Evolutionary conservation across 202 grass and related monocot genomes (phyloP).

Genomic region (Musa balbisiana): DNA sequence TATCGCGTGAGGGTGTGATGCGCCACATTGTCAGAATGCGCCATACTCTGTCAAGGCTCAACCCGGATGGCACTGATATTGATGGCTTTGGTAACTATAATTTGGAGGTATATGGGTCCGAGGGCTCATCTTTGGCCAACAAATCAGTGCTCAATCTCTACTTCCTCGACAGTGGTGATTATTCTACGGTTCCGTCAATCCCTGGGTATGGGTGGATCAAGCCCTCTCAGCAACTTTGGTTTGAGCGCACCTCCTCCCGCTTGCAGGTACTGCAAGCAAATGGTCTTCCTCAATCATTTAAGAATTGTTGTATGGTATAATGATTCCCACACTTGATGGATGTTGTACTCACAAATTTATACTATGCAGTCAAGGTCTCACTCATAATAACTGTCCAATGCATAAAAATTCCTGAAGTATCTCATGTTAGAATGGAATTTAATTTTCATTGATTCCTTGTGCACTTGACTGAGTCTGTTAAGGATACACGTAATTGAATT

Average conservation of each 20-base stretch:
- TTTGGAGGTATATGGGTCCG: conserved; percentile 54
- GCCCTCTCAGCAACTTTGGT: conserved; percentile 86
- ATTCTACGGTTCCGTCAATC: conserved; percentile 64
- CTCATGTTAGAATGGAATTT: too few relatives aligned
- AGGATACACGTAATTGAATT: too few relatives aligned
- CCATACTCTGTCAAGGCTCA: conserved; percentile 61
- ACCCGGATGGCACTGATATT: conserved; percentile 58
- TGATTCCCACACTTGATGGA: too few relatives aligned
- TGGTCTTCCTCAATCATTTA: background rate
- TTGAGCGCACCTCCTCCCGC: conserved; percentile 48
- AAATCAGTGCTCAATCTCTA: conserved; percentile 96
- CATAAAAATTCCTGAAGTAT: too few relatives aligned
- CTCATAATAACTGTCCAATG: too few relatives aligned
- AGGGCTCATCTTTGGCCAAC: conserved; percentile 50
- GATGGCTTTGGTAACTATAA: conserved; percentile 92
- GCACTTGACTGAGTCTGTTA: too few relatives aligned
- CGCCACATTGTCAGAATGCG: conserved; percentile 70
- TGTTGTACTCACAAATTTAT: too few relatives aligned
- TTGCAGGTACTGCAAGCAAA: conserved; percentile 44
- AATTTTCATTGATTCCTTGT: too few relatives aligned
- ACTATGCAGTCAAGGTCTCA: too few relatives aligned
- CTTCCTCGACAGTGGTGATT: conserved; percentile 90
- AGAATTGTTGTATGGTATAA: background rate
- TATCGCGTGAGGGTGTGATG: conserved; percentile 83
- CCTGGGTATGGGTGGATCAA: conserved; percentile 90